Evolutionary conservation across 2,329 filamentous ascomycete species (phyloP).

Genomic region (Stylonectria norvegica): DNA sequence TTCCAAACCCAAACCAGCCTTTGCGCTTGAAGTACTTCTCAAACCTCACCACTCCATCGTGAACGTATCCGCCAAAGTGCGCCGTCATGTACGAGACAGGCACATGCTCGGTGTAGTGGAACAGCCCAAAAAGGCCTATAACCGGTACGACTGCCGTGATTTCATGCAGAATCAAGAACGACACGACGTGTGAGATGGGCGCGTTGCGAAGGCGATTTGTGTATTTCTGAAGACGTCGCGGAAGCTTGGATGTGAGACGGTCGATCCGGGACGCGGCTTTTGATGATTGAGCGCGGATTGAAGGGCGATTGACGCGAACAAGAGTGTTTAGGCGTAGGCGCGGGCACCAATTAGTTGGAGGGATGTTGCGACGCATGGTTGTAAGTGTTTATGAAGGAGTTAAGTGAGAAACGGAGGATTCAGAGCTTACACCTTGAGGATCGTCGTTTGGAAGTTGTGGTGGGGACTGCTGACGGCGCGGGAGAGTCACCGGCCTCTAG

Average conservation of each 20-base stretch:
- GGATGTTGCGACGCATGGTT: constrained; percentile 26
- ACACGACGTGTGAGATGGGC: constrained; percentile 76
- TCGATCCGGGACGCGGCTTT: constrained; percentile 37
- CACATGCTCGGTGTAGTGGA: constrained; percentile 76
- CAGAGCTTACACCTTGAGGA: no score
- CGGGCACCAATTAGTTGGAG: constrained; percentile 21
- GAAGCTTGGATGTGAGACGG: constrained; percentile 53
- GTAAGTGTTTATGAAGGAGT: neutral
- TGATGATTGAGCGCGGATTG: constrained; percentile 26
- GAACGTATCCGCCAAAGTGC: constrained; percentile 49
- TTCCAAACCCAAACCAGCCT: constrained; percentile 70
- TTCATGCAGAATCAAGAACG: constrained; percentile 90
- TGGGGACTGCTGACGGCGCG: no score
- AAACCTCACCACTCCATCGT: constrained; percentile 68
- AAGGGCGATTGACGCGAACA: constrained; percentile 5
- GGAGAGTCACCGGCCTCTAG: no score
- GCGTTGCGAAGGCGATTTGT: constrained; percentile 68
- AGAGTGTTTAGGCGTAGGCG: constrained; percentile 12
- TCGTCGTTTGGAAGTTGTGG: no score
- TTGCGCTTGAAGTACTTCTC: constrained; percentile 74
- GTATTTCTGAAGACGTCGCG: constrained; percentile 65
- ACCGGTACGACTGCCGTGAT: constrained; percentile 82
- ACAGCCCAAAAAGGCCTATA: constrained; percentile 67
- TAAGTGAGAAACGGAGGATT: no score
- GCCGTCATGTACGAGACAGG: constrained; percentile 54